phyloP scores from a whole-genome alignment of 495 filamentous ascomycete genomes.

The Trichoderma erinaceum region DNA sequence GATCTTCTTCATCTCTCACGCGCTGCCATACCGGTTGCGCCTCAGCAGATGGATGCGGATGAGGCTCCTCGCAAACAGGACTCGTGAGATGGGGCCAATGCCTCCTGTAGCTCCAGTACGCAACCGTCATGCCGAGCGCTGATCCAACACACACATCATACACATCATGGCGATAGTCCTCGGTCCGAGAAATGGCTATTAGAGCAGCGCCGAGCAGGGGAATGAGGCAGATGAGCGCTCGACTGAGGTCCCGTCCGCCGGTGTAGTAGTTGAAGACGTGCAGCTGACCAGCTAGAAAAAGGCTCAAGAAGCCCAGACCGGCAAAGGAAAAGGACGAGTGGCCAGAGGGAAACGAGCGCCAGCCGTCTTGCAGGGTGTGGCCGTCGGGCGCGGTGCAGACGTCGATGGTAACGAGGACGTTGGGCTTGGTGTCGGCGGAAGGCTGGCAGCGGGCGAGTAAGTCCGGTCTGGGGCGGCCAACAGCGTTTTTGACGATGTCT shows the following conservation, averaged over 20 bases:
- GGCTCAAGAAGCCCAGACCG: slow-evolving; percentile 74
- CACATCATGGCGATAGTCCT: slow-evolving; percentile 94
- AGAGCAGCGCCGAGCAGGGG: slow-evolving; percentile 76
- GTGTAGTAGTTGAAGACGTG: slow-evolving; percentile 69
- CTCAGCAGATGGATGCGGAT: slow-evolving; percentile 26
- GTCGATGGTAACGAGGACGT: slow-evolving; percentile 63
- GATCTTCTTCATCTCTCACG: slow-evolving; percentile 31
- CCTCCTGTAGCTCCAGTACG: slow-evolving; percentile 76
- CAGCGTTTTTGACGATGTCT: slow-evolving; percentile 85
- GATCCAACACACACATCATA: slow-evolving; percentile 81
- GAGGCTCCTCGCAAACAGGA: slow-evolving; percentile 45
- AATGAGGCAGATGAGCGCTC: slow-evolving; percentile 55
- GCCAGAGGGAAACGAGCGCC: slow-evolving; percentile 86
- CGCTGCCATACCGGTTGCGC: slow-evolving; percentile 26
- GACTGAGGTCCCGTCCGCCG: slow-evolving; percentile 49
- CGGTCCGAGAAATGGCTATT: slow-evolving; percentile 83
- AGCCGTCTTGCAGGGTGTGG: slow-evolving; percentile 83
- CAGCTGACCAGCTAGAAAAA: slow-evolving; percentile 76
- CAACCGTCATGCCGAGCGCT: slow-evolving; percentile 63
- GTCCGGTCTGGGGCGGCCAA: slow-evolving; percentile 86
- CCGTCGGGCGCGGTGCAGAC: slow-evolving; percentile 68
- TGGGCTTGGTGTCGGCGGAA: slow-evolving; percentile 50
- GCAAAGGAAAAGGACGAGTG: slow-evolving; percentile 82
- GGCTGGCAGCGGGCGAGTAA: slow-evolving; percentile 85
- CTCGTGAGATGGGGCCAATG: slow-evolving; percentile 50